Evolutionary conservation across 306 rosid genomes (phyloP), one percentile per base, ranked within the genome.

Genomic region (Corylus heterophylla): DNA sequence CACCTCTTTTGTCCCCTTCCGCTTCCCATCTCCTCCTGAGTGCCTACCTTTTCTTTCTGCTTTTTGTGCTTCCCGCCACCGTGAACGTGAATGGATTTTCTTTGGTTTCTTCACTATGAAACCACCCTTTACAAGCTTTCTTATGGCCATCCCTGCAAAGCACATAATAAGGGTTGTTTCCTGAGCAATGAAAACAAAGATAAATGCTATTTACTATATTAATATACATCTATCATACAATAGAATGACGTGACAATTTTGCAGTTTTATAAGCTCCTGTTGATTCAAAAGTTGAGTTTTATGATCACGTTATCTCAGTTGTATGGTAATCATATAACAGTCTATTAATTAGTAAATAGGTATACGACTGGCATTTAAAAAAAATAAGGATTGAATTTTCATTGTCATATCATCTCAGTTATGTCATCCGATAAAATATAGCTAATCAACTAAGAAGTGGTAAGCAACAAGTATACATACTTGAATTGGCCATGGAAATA

Each of bases 21-120:
- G 79, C 44, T 80, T 80, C 54, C 83, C 83, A 48, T 74, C 6
- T 25, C 83, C 83, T 11, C 83, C 83, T 11, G 79, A 80, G 50
- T 80, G 79, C 47, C 62, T 71, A 12, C 83, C 83, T 68, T 73
- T 68, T 1, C 18, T 18, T 31, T 67, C 61, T 29, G 75, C 83
- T 54, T 74, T 37, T 1, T 1, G 61, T 29, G 50, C 47, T 66
- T 69, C 74, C 51, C 62, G 67, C n/a, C 63, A 45, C 12, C 70
- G 79, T 2, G 69, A 45, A 37, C 51, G 45, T 13, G 83, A 74
- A 14, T 55, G 79, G 71, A 16, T 74, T 27, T 12, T 63, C 39
- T 31, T 17, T 16, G 25, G 45, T 35, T 61, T 80, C 42, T 45
- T 74, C 37, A 74, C 44, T 73, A 80, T 74, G 10, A 51, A n/a